Evolutionary conservation across 139 green algal species (phyloP).

Genomic region (Coccomyxa sp.): DNA sequence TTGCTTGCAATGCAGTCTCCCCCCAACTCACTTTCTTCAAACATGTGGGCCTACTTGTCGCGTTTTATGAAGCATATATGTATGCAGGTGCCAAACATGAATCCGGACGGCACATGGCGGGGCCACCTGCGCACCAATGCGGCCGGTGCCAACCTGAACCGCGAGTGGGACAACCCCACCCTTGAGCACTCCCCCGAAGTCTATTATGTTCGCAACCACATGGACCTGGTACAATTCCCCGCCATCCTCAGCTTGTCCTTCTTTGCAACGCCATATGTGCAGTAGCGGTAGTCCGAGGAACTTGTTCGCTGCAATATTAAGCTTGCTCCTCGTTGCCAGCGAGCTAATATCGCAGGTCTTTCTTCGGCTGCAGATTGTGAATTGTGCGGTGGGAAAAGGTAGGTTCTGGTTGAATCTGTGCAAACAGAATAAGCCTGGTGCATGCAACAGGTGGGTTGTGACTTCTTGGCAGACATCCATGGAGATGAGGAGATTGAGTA

Average conservation of each 20-base stretch:
- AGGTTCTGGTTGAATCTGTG: too few relatives aligned
- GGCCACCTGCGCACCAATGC: conserved; percentile 82
- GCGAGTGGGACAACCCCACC: conserved; percentile 52
- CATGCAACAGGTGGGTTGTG: conserved; percentile 1
- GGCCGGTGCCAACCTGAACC: conserved; percentile 77
- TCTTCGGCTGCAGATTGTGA: too few relatives aligned
- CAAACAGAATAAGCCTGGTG: too few relatives aligned
- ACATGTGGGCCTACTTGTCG: not conserved
- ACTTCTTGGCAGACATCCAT: conserved; percentile 64
- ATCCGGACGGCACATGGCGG: conserved; percentile 59
- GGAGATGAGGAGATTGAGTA: conserved; percentile 72
- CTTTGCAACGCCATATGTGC: not conserved
- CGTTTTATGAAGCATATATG: not conserved
- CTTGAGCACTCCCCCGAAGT: conserved; percentile 54
- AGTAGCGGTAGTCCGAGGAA: not conserved
- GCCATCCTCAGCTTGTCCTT: not conserved
- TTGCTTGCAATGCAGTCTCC: too few relatives aligned
- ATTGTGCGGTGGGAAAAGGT: too few relatives aligned
- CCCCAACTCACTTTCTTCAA: too few relatives aligned
- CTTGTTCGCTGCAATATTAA: too few relatives aligned
- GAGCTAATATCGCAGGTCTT: too few relatives aligned
- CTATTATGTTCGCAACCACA: conserved; percentile 14
- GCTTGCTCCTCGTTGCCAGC: too few relatives aligned
- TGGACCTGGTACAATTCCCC: not conserved
- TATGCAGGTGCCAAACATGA: conserved; percentile 35